phyloP scores from a whole-genome alignment of 169 alveolate genomes.

The Eimeria acervulina region DNA sequence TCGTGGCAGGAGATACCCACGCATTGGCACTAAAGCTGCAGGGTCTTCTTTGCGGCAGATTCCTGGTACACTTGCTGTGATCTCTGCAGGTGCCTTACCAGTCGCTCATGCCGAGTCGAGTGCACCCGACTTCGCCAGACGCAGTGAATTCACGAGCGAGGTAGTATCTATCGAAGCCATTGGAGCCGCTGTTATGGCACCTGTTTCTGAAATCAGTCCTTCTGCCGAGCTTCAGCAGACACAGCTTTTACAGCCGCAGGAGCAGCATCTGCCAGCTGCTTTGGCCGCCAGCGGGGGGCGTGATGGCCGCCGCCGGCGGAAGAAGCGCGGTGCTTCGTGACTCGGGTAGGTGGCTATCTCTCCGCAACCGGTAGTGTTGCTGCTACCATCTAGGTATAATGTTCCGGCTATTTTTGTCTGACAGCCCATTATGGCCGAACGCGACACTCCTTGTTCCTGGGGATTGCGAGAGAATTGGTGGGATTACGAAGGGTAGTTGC shows the following conservation, averaged over 20 bases:
- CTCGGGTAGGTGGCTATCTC: not conserved
- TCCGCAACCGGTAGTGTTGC: conserved; percentile 1
- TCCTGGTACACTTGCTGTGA: not conserved
- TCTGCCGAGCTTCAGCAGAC: not conserved
- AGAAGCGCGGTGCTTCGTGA: conserved; percentile 60
- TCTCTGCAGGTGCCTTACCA: not conserved
- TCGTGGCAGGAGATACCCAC: not conserved
- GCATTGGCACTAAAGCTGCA: not conserved
- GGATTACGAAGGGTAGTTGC: not conserved
- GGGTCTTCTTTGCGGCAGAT: not conserved
- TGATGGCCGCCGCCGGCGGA: conserved; percentile 73
- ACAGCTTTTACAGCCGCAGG: not conserved
- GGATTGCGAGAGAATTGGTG: not conserved
- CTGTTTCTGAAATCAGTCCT: not conserved
- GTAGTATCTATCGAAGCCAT: not conserved
- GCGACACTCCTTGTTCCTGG: not conserved
- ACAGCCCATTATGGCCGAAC: not conserved
- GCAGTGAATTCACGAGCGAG: not conserved
- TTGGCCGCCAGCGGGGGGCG: conserved; percentile 34
- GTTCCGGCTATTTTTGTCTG: not conserved
- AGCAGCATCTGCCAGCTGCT: conserved; percentile 6
- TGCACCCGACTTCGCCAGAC: not conserved
- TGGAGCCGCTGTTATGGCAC: not conserved
- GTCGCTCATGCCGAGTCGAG: not conserved
- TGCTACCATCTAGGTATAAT: not conserved